Evolutionary conservation across 1,139 yeast genomes (phyloP).

Genomic region (Scheffersomyces titani): DNA sequence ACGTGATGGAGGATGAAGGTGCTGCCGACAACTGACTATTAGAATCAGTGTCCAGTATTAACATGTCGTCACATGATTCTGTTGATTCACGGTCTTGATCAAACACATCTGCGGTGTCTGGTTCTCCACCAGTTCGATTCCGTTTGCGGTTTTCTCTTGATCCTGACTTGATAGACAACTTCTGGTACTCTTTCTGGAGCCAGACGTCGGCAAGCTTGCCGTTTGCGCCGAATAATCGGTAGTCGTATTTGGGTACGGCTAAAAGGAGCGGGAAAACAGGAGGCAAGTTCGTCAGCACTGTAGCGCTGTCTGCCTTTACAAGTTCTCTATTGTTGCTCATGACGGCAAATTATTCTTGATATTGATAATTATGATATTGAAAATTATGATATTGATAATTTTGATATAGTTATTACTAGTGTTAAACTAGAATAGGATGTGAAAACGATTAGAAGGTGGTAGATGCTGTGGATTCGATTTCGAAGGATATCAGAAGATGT

Average conservation of each 20-base stretch:
- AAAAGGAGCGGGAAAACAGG: slow-evolving; percentile 37
- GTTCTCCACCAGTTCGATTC: slow-evolving; percentile 13
- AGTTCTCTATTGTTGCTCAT: neutral
- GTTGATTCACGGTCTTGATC: slow-evolving; percentile 14
- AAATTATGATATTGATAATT: neutral
- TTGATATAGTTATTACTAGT: too few species aligned
- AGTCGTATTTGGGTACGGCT: slow-evolving; percentile 33
- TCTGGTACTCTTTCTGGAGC: slow-evolving; percentile 35
- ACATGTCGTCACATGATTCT: slow-evolving; percentile 40
- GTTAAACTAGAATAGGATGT: neutral
- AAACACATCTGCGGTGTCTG: slow-evolving; percentile 5
- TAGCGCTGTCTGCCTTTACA: neutral
- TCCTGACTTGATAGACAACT: slow-evolving; percentile 19
- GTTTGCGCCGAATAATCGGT: slow-evolving; percentile 31
- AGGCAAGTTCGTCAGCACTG: slow-evolving; percentile 18
- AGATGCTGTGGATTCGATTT: neutral
- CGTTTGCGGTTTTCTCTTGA: slow-evolving; percentile 10
- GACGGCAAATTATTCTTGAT: neutral
- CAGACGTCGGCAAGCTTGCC: slow-evolving; percentile 36
- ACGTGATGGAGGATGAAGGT: slow-evolving; percentile 9
- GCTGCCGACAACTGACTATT: slow-evolving; percentile 24
- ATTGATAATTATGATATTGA: neutral
- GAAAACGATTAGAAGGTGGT: neutral
- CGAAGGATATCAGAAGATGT: neutral
- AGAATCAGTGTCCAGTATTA: slow-evolving; percentile 37